A percentile compares a stretch with the other conserved stretches of the same genome.
phyloP scores from a whole-genome alignment of 805 yeast genomes.

The Wickerhamomyces tratensis region DNA sequence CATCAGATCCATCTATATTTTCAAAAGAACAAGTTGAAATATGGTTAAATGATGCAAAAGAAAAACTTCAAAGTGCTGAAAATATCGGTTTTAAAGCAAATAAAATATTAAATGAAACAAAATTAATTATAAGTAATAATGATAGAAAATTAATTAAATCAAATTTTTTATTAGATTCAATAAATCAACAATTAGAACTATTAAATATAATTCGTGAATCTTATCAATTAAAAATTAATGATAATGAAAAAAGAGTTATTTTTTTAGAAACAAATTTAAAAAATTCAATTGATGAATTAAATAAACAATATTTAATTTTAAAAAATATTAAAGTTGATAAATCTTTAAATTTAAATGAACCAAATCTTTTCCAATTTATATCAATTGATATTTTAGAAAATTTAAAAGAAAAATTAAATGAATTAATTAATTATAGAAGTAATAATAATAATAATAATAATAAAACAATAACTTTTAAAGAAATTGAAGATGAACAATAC shows the following conservation, averaged over 20 bases:
- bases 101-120: constrained; percentile 24
- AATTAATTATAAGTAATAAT: constrained; percentile 27
- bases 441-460: no score
- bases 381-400: constrained; percentile 25
- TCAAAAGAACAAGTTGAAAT: constrained; percentile 4
- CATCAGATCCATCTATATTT: not conserved
- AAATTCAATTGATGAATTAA: constrained; percentile 24
- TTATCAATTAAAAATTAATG: constrained; percentile 19
- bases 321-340: constrained; percentile 26
- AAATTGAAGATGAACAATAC: constrained; percentile 6
- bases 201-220: constrained; percentile 25
- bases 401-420: constrained; percentile 9
- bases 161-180: constrained; percentile 34
- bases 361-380: constrained; percentile 36
- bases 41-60: constrained; percentile 39
- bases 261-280: constrained; percentile 14
- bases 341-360: constrained; percentile 15
- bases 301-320: constrained; percentile 22
- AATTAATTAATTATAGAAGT: not conserved
- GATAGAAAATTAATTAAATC: constrained; percentile 33
- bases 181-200: constrained; percentile 36
- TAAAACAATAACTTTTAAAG: constrained; percentile 6
- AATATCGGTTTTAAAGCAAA: constrained; percentile 43
- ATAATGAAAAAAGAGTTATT: constrained; percentile 14
- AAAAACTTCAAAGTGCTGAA: constrained; percentile 38